These are phyloP conservation scores for Tricholoma sp. DNA, from an alignment of 768 basidiomycete genomes.

Conservation along the genomic window DNA sequence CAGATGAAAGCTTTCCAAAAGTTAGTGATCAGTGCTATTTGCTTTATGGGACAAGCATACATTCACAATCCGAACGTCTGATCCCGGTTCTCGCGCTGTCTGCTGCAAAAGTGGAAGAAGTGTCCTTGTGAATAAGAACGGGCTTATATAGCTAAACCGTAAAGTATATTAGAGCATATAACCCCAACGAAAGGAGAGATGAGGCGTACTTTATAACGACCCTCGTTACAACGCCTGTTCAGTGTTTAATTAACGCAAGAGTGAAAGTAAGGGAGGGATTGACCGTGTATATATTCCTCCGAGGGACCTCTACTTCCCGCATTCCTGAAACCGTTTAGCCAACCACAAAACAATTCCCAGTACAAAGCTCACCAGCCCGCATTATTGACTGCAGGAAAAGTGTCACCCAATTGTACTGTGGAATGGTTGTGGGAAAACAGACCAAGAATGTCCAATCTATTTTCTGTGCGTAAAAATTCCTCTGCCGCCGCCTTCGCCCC, in stretches of 20 bases:
- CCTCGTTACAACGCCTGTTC: conserved; percentile 30
- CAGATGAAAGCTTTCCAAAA: conserved; percentile 27
- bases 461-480: conserved; percentile 44
- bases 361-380: conserved; percentile 38
- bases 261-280: not conserved
- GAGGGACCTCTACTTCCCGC: conserved; percentile 9
- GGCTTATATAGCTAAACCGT: conserved; percentile 42
- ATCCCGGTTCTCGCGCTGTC: conserved; percentile 40
- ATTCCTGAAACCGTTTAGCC: not conserved
- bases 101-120: conserved; percentile 47
- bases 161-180: not conserved
- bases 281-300: conserved; percentile 11
- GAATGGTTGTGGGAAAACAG: conserved; percentile 12
- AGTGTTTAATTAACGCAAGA: not conserved
- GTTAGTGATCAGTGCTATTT: not conserved
- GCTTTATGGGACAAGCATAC: conserved; percentile 26
- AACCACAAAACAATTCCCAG: not conserved
- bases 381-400: conserved; percentile 43
- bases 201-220: conserved; percentile 40
- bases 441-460: conserved; percentile 52
- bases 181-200: not conserved
- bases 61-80: conserved; percentile 59
- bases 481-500: conserved; percentile 44
- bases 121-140: conserved; percentile 48
- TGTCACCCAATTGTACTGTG: not conserved